A percentile compares a stretch with the other conserved stretches of the same genome.
Conservation (phyloP, 805 yeast genomes). For the Myxozyma geophila region DNA sequence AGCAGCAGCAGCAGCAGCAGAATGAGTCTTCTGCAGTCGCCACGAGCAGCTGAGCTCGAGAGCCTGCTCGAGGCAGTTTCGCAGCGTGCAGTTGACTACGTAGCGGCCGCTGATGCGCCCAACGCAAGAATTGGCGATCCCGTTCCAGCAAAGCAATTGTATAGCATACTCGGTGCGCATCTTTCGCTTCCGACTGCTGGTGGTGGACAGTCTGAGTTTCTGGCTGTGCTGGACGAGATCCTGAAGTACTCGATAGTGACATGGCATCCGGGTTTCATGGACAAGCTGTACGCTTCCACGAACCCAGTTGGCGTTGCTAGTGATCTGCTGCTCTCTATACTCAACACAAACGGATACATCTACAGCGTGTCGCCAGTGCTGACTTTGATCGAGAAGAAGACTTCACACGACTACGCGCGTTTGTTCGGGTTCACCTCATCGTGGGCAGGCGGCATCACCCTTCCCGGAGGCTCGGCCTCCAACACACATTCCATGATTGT, state of each 20-base stretch:
- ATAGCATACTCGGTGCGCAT: slow-evolving; percentile 11
- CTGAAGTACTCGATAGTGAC: slow-evolving; percentile 74
- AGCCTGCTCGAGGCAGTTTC: slow-evolving; percentile 53
- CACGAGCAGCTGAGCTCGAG: slow-evolving; percentile 56
- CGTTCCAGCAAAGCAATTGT: slow-evolving; percentile 31
- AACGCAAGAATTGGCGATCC: slow-evolving; percentile 53
- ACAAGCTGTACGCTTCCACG: slow-evolving; percentile 82
- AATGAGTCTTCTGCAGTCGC: neutral
- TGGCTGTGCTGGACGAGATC: slow-evolving; percentile 58
- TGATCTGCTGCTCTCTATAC: slow-evolving; percentile 66
- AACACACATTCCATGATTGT: slow-evolving; percentile 77
- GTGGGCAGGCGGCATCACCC: slow-evolving; percentile 78
- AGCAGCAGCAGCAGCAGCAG: slow-evolving; percentile 2
- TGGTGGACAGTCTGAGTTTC: slow-evolving; percentile 48
- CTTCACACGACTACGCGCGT: slow-evolving; percentile 68
- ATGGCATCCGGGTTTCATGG: slow-evolving; percentile 86
- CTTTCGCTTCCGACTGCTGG: slow-evolving; percentile 27
- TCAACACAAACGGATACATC: slow-evolving; percentile 85
- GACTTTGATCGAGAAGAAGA: slow-evolving; percentile 71
- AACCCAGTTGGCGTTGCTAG: slow-evolving; percentile 81
- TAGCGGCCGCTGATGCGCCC: slow-evolving; percentile 52
- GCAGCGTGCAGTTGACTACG: slow-evolving; percentile 57
- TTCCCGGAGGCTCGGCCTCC: slow-evolving; percentile 88
- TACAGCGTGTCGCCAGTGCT: slow-evolving; percentile 76
- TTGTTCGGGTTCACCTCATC: slow-evolving; percentile 61